These are phyloP conservation scores for Xylaria telfairii DNA, from an alignment of 495 filamentous ascomycete species.

Conservation along the genomic window DNA sequence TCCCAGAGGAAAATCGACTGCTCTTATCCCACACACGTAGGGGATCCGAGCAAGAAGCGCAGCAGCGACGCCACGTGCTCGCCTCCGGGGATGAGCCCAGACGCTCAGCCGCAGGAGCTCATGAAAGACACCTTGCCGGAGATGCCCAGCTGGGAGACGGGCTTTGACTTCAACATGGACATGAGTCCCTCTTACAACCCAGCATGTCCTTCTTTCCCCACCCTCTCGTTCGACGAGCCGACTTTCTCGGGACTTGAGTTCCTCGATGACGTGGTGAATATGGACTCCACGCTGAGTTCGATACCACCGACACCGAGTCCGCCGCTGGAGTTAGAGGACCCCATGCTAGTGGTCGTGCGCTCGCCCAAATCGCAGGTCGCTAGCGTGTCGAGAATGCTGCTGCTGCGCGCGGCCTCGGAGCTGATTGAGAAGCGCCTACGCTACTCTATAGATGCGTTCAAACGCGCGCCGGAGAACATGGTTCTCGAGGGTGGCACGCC, in stretches of 20 bases:
- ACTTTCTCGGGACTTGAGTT: slow-evolving; percentile 12
- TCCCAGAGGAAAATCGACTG: slow-evolving; percentile 48
- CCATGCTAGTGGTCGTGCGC: slow-evolving; percentile 12
- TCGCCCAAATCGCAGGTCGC: neutral
- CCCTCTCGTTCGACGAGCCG: slow-evolving; percentile 18
- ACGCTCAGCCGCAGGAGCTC: slow-evolving; percentile 11
- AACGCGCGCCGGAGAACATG: slow-evolving; percentile 52
- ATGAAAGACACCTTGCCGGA: neutral
- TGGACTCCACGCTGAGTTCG: neutral
- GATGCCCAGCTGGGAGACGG: slow-evolving; percentile 17
- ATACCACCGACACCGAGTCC: slow-evolving; percentile 13
- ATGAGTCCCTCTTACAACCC: neutral
- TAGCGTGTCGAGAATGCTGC: neutral
- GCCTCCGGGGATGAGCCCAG: neutral
- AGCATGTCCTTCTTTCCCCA: neutral
- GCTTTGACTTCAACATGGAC: slow-evolving; percentile 26
- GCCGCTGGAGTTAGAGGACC: neutral
- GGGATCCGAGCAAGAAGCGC: neutral
- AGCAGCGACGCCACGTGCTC: neutral
- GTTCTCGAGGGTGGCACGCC: slow-evolving; percentile 54
- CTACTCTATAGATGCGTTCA: slow-evolving; percentile 52
- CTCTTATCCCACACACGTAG: slow-evolving; percentile 45
- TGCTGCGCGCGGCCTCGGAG: slow-evolving; percentile 14
- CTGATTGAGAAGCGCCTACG: slow-evolving; percentile 46
- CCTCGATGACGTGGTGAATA: neutral